Evolutionary conservation across 495 filamentous ascomycete species (phyloP).

Genomic region (Talaromyces nanjingensis): DNA sequence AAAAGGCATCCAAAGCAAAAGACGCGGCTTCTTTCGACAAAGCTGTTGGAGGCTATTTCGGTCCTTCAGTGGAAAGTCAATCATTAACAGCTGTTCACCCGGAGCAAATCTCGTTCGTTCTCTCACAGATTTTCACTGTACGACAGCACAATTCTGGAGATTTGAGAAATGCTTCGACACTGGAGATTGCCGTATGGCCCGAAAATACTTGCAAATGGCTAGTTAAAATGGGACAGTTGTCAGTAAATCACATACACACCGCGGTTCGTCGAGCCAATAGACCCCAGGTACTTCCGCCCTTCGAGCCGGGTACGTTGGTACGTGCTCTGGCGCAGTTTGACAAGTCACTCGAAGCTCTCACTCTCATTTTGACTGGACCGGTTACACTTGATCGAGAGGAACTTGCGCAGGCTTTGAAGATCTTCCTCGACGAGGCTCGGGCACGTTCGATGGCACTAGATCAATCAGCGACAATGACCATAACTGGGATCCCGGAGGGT

Average conservation of each 20-base stretch:
- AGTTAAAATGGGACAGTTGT: constrained; percentile 54
- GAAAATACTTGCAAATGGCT: constrained; percentile 53
- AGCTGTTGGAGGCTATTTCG: constrained; percentile 32
- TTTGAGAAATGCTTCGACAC: neutral
- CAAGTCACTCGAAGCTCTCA: constrained; percentile 50
- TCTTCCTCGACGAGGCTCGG: constrained; percentile 32
- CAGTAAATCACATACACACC: constrained; percentile 51
- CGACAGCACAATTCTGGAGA: neutral
- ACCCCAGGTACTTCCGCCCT: constrained; percentile 30
- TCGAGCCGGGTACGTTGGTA: constrained; percentile 52
- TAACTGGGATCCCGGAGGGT: constrained; percentile 20
- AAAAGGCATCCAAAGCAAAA: constrained; percentile 20
- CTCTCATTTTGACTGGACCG: constrained; percentile 42
- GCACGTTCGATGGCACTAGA: constrained; percentile 26
- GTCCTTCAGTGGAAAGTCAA: constrained; percentile 14
- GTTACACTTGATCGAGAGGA: constrained; percentile 38
- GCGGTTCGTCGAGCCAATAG: constrained; percentile 46
- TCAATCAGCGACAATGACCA: constrained; percentile 23
- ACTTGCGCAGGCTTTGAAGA: constrained; percentile 31
- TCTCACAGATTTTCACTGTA: constrained; percentile 47
- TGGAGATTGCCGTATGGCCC: constrained; percentile 40
- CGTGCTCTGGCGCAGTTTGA: constrained; percentile 53
- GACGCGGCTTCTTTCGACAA: constrained; percentile 28
- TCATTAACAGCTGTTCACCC: constrained; percentile 29
- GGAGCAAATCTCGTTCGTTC: constrained; percentile 41